Evolutionary conservation across 2,329 filamentous ascomycete species (phyloP).

Genomic region (Ophiostoma montium): DNA sequence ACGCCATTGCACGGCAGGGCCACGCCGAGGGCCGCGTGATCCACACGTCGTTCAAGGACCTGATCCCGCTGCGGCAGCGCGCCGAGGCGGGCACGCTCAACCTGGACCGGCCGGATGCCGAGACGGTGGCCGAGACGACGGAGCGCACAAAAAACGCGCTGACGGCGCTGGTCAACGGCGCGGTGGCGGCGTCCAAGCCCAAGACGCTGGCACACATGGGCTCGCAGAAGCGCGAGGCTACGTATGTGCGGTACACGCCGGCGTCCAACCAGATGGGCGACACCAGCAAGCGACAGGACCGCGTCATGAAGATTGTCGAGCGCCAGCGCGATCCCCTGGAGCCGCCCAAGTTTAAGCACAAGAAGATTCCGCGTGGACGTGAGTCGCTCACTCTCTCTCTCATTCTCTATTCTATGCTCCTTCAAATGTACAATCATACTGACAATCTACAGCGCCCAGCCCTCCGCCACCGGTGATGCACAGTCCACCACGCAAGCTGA

Average conservation of each 20-base stretch:
- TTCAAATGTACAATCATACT: neutral
- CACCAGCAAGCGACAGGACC: slow-evolving; percentile 72
- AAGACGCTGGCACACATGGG: slow-evolving; percentile 74
- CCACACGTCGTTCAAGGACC: slow-evolving; percentile 90
- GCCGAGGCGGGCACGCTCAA: slow-evolving; percentile 88
- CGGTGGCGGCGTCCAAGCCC: slow-evolving; percentile 82
- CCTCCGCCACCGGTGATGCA: slow-evolving; percentile 92
- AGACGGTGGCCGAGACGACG: slow-evolving; percentile 70
- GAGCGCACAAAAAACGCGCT: slow-evolving; percentile 82
- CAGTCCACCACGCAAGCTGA: slow-evolving; percentile 85
- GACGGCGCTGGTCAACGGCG: slow-evolving; percentile 66
- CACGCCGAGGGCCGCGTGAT: slow-evolving; percentile 75
- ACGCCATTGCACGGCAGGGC: slow-evolving; percentile 82
- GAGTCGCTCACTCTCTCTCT: neutral
- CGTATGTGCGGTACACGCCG: slow-evolving; percentile 89
- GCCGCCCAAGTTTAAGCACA: slow-evolving; percentile 96
- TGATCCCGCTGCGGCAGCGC: slow-evolving; percentile 85
- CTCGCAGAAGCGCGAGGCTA: slow-evolving; percentile 61
- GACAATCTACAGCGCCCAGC: slow-evolving; percentile 42
- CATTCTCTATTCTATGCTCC: neutral
- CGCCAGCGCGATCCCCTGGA: slow-evolving; percentile 90
- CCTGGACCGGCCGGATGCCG: slow-evolving; percentile 68
- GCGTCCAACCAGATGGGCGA: slow-evolving; percentile 85
- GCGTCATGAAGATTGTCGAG: slow-evolving; percentile 98
- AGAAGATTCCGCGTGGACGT: slow-evolving; percentile 68